Conservation (phyloP, 176 grass and related monocot species). For the Cenchrus americanus region DNA sequence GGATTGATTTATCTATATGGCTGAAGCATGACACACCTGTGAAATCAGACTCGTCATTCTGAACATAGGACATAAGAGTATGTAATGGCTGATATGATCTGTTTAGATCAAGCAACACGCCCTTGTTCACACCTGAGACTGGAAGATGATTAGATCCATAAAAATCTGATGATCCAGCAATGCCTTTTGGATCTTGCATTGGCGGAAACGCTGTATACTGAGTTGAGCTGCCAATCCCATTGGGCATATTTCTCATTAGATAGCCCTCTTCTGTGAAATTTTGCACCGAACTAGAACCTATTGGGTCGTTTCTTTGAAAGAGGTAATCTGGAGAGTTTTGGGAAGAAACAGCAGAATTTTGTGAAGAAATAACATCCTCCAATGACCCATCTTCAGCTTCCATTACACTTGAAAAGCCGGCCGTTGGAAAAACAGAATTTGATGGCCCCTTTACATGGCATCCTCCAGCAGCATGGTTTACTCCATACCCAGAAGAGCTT, state of each 20-base stretch:
- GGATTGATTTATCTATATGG: constrained; percentile 49
- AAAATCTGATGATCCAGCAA: constrained; percentile 40
- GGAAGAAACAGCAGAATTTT: constrained; percentile 68
- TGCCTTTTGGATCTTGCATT: constrained; percentile 48
- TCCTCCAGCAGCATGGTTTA: constrained; percentile 32
- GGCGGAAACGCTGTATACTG: constrained; percentile 49
- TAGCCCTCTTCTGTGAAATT: constrained; percentile 40
- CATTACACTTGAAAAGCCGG: constrained; percentile 16
- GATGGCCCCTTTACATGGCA: constrained; percentile 49
- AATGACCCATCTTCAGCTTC: constrained; percentile 57
- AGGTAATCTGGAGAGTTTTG: constrained; percentile 56
- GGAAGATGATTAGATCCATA: constrained; percentile 31
- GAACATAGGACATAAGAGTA: constrained; percentile 43
- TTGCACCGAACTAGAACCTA: constrained; percentile 45
- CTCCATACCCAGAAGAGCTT: constrained; percentile 46
- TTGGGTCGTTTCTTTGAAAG: constrained; percentile 26
- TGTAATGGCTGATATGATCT: constrained; percentile 37
- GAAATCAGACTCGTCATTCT: constrained; percentile 46
- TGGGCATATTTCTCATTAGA: constrained; percentile 42
- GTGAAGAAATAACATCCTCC: constrained; percentile 65
- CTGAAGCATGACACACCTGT: constrained; percentile 29
- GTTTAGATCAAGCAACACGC: constrained; percentile 26
- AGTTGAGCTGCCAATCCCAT: constrained; percentile 39
- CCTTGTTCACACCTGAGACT: constrained; percentile 51
- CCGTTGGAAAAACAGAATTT: constrained; percentile 28